Conservation (phyloP, 2,329 filamentous ascomycete species). For the Hymenoscyphus linearis region DNA sequence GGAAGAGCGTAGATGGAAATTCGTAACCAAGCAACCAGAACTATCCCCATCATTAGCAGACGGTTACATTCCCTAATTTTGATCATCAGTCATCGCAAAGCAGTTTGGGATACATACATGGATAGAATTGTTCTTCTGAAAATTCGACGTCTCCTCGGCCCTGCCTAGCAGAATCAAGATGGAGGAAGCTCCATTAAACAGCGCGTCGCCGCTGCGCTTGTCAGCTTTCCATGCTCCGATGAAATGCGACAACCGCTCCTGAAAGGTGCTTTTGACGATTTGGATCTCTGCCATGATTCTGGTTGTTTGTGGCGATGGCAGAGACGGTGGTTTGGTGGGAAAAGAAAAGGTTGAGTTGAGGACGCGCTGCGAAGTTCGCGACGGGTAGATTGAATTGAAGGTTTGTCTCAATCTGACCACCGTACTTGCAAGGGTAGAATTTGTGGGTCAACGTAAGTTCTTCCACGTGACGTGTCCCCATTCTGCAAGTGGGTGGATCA, state of each 20-base stretch:
- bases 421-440: not conserved
- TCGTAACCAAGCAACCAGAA: slow-evolving; percentile 99
- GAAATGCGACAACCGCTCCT: slow-evolving; percentile 84
- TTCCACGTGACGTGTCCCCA: not conserved
- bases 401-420: not conserved
- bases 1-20: slow-evolving; percentile 91
- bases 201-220: slow-evolving; percentile 77
- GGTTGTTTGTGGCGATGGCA: slow-evolving; percentile 3
- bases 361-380: slow-evolving; percentile 1
- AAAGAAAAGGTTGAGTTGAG: not conserved
- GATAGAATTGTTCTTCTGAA: slow-evolving; percentile 94
- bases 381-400: slow-evolving; percentile 5
- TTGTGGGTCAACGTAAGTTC: not conserved
- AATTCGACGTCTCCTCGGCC: slow-evolving; percentile 79
- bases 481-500: not conserved
- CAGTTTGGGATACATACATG: slow-evolving; percentile 58
- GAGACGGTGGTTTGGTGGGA: slow-evolving; percentile 1
- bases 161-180: slow-evolving; percentile 93
- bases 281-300: slow-evolving; percentile 67
- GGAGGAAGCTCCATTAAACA: slow-evolving; percentile 82
- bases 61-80: not conserved
- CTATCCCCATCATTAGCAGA: slow-evolving; percentile 40
- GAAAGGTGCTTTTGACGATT: slow-evolving; percentile 91
- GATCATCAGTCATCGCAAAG: not conserved
- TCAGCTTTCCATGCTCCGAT: slow-evolving; percentile 93